Evolutionary conservation across 768 basidiomycete species (phyloP), one percentile per base, ranked within the genome.

Genomic region (Boletus fagicola): DNA sequence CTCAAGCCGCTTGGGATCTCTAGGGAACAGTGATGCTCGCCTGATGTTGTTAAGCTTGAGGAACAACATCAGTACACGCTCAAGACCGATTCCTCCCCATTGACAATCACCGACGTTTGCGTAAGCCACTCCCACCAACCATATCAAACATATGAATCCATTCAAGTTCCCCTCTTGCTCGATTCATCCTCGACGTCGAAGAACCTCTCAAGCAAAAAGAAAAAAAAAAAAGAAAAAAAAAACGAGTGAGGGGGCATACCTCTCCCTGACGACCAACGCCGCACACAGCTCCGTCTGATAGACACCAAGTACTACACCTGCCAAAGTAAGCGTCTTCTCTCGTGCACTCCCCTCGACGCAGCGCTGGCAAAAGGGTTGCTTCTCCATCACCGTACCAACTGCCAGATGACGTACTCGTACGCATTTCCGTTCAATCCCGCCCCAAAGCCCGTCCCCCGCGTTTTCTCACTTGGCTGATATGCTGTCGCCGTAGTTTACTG

Each of bases 41-140:
- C 96, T 82, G 68, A 98, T 94, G 78, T 98, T 97, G 77, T 90
- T 91, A 61, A 99, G 81, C 77, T 96, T 95, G 72, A 99, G 78
- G 84, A 94, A 99, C 63, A 99, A 78, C 95, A 98, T 98, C 69
- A 98, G 75, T 51, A 99, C 94, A 53, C 94, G 90, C 75, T 97
- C 94, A 58, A 95, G 79, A 52, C 92, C 95, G 64, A 98, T 94
- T 58, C 96, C 96, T 60, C 94, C 96, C 63, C 96, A n/a, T n/a
- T n/a, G n/a, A n/a, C n/a, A n/a, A n/a, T n/a, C n/a, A n/a, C n/a
- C 15, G 35, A 40, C 39, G 9, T 16, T 40, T 40, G 39, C 39
- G 39, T 40, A 40, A 40, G 8, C n/a, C 39, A 3, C 10, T 40
- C 39, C n/a, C 39, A 40, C 35, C 10, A 9, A 31, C n/a, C 30